Conservation (phyloP, 345 rosid species). For the Reutealis trisperma region DNA sequence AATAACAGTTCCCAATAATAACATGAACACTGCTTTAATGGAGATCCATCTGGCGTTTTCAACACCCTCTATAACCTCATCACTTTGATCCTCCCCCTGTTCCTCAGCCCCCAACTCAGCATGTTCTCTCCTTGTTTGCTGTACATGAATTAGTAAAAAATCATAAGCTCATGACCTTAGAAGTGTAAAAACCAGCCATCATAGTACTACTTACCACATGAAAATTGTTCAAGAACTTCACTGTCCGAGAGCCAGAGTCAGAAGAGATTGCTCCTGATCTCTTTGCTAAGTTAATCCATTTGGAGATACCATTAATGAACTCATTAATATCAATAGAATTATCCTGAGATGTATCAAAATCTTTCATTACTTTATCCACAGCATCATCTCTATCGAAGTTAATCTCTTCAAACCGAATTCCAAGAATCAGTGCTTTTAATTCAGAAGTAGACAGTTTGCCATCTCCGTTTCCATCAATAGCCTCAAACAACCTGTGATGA, state of each 20-base stretch:
- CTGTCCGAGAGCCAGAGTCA: constrained; percentile 44
- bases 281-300: constrained; percentile 43
- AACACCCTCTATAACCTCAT: constrained; percentile 54
- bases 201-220: constrained; percentile 46
- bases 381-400: constrained; percentile 71
- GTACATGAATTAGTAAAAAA: constrained; percentile 22
- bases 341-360: constrained; percentile 65
- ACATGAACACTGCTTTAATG: constrained; percentile 62
- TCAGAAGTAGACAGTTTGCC: constrained; percentile 48
- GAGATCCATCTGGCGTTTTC: constrained; percentile 55
- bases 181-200: not conserved
- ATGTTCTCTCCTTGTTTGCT: constrained; percentile 82
- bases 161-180: not conserved
- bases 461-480: constrained; percentile 64
- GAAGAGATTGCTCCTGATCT: constrained; percentile 10
- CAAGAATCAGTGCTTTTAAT: constrained; percentile 66
- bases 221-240: constrained; percentile 47
- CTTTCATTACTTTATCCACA: constrained; percentile 54
- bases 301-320: constrained; percentile 59
- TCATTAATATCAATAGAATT: constrained; percentile 36
- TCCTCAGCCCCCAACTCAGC: constrained; percentile 45
- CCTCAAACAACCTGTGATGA: constrained; percentile 58
- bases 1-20: constrained; percentile 74
- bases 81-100: constrained; percentile 41
- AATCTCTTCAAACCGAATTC: constrained; percentile 76